These are phyloP conservation scores for Schoenoplectus tabernaemontani DNA, from an alignment of 202 grass and related monocot species.

Conservation along the genomic window DNA sequence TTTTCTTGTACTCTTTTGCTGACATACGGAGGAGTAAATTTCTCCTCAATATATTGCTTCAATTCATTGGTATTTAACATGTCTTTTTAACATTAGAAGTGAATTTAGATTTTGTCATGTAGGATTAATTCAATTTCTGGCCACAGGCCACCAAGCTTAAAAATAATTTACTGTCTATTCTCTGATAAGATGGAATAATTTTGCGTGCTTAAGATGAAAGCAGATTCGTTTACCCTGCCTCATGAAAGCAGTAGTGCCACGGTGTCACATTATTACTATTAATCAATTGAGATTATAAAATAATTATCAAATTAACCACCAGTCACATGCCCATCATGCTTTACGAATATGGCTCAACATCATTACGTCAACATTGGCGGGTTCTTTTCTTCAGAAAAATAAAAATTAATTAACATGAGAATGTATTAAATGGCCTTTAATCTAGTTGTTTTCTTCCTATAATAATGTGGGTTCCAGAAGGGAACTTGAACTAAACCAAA, in stretches of 20 bases:
- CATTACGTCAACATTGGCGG: too few relatives aligned
- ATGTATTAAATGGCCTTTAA: background rate
- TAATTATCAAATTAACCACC: background rate
- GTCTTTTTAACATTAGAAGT: too few relatives aligned
- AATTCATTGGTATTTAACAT: too few relatives aligned
- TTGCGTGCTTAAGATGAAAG: too few relatives aligned
- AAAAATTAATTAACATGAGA: background rate
- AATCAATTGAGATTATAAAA: background rate
- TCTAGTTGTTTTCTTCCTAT: background rate
- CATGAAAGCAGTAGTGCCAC: background rate
- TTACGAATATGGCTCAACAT: background rate
- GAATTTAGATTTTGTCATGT: too few relatives aligned
- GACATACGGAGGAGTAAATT: background rate
- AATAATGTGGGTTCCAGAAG: background rate
- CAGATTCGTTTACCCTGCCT: background rate
- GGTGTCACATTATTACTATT: constrained; percentile 1
- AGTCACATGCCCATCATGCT: background rate
- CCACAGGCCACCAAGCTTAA: background rate
- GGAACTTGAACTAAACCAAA: background rate
- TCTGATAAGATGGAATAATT: background rate
- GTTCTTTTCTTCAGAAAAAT: too few relatives aligned
- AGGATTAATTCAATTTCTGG: background rate
- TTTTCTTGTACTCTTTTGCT: background rate
- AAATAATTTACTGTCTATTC: background rate
- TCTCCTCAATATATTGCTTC: too few relatives aligned